These are phyloP conservation scores for Coemansia furcata DNA, from an alignment of 192 early-diverging fungal genomes.

Conservation along the genomic window DNA sequence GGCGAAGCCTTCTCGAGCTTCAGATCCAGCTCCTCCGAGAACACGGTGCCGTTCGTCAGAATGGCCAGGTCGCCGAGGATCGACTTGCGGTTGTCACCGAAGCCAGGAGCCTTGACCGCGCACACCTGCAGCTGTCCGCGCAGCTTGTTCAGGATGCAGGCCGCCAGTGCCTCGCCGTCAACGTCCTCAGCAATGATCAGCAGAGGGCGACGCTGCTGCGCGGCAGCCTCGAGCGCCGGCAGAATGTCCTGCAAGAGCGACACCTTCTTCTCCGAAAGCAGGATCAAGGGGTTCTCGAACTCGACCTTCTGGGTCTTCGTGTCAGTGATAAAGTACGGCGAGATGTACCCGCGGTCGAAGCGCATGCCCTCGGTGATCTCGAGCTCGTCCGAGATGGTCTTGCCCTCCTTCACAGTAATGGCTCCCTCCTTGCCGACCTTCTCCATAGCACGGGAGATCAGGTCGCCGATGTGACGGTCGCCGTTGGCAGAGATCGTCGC, in stretches of 20 bases:
- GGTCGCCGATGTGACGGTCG: slow-evolving; percentile 90
- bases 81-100: slow-evolving; percentile 99
- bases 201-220: slow-evolving; percentile 92
- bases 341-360: slow-evolving; percentile 99
- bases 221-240: slow-evolving; percentile 93
- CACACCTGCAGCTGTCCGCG: slow-evolving; percentile 96
- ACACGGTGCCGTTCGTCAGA: slow-evolving; percentile 94
- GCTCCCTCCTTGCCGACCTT: slow-evolving; percentile 99
- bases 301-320: slow-evolving; percentile 98
- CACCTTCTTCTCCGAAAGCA: slow-evolving; percentile 99
- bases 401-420: slow-evolving; percentile 99
- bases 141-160: slow-evolving; percentile 99
- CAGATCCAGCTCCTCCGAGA: slow-evolving; percentile 94
- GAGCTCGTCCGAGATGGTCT: slow-evolving; percentile 98
- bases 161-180: slow-evolving; percentile 98
- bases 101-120: slow-evolving; percentile 99
- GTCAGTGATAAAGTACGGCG: slow-evolving; percentile 99
- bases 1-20: slow-evolving; percentile 94
- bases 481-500: slow-evolving; percentile 99
- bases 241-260: slow-evolving; percentile 93
- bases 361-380: slow-evolving; percentile 99
- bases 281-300: slow-evolving; percentile 98
- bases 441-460: slow-evolving; percentile 99
- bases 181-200: slow-evolving; percentile 98
- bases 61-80: slow-evolving; percentile 97